Percentiles rank a stretch among this genome's conserved stretches.
Evolutionary conservation across 805 yeast genomes (phyloP).

Genomic region (Kazachstania bromeliacearum): DNA sequence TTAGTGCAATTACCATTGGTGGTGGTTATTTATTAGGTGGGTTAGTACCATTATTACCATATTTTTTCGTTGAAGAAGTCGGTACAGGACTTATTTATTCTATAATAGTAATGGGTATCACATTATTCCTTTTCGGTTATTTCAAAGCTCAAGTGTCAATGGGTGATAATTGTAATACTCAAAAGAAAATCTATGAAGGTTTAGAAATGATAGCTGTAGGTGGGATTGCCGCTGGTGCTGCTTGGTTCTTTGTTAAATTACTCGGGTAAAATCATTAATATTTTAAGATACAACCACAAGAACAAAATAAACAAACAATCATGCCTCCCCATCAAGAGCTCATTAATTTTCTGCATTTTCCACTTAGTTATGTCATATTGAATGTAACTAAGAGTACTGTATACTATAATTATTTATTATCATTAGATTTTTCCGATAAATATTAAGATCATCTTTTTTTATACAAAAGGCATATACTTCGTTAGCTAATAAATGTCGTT

Average conservation of each 20-base stretch:
- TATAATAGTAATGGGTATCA: constrained; percentile 71
- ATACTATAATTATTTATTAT: too few species aligned
- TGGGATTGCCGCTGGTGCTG: constrained; percentile 95
- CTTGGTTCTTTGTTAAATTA: constrained; percentile 81
- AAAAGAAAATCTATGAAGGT: constrained; percentile 65
- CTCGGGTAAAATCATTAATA: too few species aligned
- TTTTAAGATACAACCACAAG: too few species aligned
- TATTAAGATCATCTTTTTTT: neutral
- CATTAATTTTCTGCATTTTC: too few species aligned
- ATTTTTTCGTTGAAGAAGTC: constrained; percentile 73
- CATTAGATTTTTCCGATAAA: too few species aligned
- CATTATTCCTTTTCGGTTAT: constrained; percentile 81
- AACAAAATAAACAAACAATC: too few species aligned
- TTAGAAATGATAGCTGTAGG: constrained; percentile 90
- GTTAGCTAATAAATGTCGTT: constrained; percentile 57
- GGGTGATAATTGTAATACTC: constrained; percentile 61
- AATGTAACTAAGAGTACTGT: too few species aligned
- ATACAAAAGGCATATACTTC: neutral
- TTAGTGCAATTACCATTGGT: constrained; percentile 86
- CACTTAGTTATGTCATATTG: too few species aligned
- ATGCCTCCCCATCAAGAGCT: too few species aligned
- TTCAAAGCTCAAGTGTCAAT: constrained; percentile 76
- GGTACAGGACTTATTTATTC: constrained; percentile 67
- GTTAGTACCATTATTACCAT: constrained; percentile 81
- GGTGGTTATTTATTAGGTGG: constrained; percentile 86